phyloP scores from a whole-genome alignment of 192 early-diverging fungal genomes.

The Linnemannia exigua region DNA sequence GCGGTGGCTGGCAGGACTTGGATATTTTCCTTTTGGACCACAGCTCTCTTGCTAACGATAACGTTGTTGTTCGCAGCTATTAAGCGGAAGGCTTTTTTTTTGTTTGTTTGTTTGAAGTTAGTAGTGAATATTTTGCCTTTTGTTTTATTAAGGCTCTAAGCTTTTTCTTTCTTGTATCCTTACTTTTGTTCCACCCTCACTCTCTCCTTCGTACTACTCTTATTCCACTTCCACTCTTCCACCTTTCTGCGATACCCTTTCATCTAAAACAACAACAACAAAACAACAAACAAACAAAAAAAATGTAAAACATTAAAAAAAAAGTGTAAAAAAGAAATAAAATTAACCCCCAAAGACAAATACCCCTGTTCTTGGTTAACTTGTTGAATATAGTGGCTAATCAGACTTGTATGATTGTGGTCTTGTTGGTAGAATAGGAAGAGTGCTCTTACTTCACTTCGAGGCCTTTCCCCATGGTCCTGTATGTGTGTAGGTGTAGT shows the following conservation, averaged over 20 bases:
- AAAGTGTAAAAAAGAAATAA: not conserved
- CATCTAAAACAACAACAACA: too few relatives aligned
- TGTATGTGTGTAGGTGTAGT: too few relatives aligned
- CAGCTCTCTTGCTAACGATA: slow-evolving; percentile 40
- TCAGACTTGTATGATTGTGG: too few relatives aligned
- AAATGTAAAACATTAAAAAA: not conserved
- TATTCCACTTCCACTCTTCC: not conserved
- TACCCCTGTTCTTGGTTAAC: not conserved
- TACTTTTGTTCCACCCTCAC: slow-evolving; percentile 1
- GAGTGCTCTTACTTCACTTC: too few relatives aligned
- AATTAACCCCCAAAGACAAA: not conserved
- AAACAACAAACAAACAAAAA: not conserved
- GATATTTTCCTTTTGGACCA: slow-evolving; percentile 75
- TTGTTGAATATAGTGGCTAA: not conserved
- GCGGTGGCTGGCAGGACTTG: slow-evolving; percentile 75
- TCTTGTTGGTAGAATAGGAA: too few relatives aligned
- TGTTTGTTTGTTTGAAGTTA: not conserved
- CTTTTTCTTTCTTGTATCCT: not conserved
- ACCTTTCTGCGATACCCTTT: not conserved
- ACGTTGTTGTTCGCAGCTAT: slow-evolving; percentile 14
- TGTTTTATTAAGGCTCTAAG: not conserved
- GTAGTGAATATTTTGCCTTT: not conserved
- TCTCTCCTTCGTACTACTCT: not conserved
- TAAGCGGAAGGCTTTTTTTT: slow-evolving; percentile 6
- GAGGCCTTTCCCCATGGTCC: too few relatives aligned